phyloP scores from a whole-genome alignment of 768 basidiomycete species.

The Tulasnella sp. region DNA sequence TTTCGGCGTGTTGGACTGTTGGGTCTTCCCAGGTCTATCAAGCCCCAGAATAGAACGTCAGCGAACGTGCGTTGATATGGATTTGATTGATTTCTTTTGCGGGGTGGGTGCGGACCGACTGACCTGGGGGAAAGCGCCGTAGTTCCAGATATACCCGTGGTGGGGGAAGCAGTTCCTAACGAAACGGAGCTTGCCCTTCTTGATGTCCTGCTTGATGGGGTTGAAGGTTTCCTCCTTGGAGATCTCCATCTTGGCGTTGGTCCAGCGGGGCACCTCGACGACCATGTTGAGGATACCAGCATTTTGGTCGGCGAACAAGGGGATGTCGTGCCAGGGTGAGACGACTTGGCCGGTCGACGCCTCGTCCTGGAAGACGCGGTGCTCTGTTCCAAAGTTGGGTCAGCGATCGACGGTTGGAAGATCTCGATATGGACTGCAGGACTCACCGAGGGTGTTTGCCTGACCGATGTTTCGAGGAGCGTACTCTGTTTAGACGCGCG shows the following conservation, averaged over 20 bases:
- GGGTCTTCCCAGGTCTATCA: constrained; percentile 97
- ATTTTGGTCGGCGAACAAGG: constrained; percentile 92
- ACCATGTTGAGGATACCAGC: constrained; percentile 98
- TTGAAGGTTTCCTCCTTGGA: constrained; percentile 98
- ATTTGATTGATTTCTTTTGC: not conserved
- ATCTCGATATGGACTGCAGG: not conserved
- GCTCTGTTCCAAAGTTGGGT: constrained; percentile 49
- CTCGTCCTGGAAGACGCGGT: constrained; percentile 91
- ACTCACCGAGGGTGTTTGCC: constrained; percentile 84
- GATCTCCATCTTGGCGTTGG: constrained; percentile 99
- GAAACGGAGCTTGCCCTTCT: constrained; percentile 90
- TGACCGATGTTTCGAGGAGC: constrained; percentile 74
- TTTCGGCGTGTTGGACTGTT: constrained; percentile 75
- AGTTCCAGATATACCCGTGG: constrained; percentile 99
- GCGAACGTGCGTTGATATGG: not conserved
- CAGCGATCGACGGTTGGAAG: not conserved
- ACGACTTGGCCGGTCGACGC: constrained; percentile 58
- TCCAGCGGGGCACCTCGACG: constrained; percentile 98
- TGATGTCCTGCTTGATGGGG: constrained; percentile 99
- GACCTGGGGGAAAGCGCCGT: constrained; percentile 97
- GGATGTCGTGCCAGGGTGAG: constrained; percentile 92
- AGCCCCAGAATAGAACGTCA: not conserved
- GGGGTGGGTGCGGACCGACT: constrained; percentile 23
- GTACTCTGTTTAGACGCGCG: constrained; percentile 33
- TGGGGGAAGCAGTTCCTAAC: constrained; percentile 99